Base-by-base conservation (phyloP, 148 eudicot genomes). In the Nepenthes gracilis region DNA sequence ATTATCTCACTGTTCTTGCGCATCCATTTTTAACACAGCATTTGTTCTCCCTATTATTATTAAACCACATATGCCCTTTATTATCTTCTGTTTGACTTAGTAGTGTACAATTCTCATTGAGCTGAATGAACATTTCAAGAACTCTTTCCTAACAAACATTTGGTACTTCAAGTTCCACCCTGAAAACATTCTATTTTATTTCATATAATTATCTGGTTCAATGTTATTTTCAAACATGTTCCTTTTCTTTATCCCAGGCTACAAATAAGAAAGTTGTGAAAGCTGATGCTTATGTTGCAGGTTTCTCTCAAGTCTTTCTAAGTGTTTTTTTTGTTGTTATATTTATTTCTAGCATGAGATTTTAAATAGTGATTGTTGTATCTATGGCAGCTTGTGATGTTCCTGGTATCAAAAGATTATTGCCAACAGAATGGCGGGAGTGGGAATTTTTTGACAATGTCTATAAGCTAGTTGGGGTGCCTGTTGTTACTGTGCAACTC, bases 261-360 rank as follows among this genome's bases (percentile, higher is more conserved):
- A 93, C 99, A 66, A 77, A 84, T 68, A 93, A 86, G 85, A 79
- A 88, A 78, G 73, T 78, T 40, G 81, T 93, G 68, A 82, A 75
- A 71, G 99, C 99, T 40, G 99, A 93, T 80, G 99, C 86, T 40
- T 93, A 93, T 81, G 89, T 93, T 61, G 99, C 99, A 79, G 99
- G 99, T 93, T 57, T 75, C 66, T 36, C n/a, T 60, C 59, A 36
- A 50, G 50, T 40, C 66, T 14, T 69, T 40, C 54, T 8, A 36
- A 12, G 23, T 70, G 33, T 47, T 47, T 13, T 13, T 65, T 33
- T 2, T 69, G 60, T 14, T 36, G 11, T 48, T 8, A 10, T 35
- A 4, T 65, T 33, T 47, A 47, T 35, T 37, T 50, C 35, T 32
- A 35, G 49, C 37, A 14, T 62, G 1, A 3, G 23, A 40, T 70